A percentile compares a stretch with the other conserved stretches of the same genome.
phyloP scores from a whole-genome alignment of 768 basidiomycete species.

The Russula emetica region DNA sequence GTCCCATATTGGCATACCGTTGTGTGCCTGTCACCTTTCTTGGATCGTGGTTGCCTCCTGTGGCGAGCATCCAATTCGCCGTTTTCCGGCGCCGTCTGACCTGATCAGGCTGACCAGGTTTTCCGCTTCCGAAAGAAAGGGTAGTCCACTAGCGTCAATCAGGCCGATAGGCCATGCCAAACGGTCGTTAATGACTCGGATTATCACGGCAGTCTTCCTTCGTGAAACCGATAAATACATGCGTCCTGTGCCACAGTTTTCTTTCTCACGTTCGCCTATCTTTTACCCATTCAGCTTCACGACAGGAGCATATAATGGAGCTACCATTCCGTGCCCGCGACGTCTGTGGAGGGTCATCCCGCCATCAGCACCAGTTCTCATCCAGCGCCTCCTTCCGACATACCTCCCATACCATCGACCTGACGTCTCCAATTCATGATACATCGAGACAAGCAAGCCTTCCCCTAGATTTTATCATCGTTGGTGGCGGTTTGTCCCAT shows the following conservation, averaged over 20 bases:
- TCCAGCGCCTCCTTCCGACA: constrained; percentile 4
- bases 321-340: background rate
- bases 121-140: constrained; percentile 8
- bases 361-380: background rate
- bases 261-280: constrained; percentile 16
- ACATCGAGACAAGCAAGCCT: constrained; percentile 15
- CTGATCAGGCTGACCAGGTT: background rate
- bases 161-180: background rate
- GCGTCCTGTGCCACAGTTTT: background rate
- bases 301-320: background rate
- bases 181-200: background rate
- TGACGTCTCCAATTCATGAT: background rate
- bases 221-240: constrained; percentile 20
- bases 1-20: background rate
- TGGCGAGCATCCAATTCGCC: constrained; percentile 9
- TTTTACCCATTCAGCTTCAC: background rate
- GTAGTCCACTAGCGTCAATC: constrained; percentile 21
- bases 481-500: constrained; percentile 25
- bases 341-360: background rate
- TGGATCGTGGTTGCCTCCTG: background rate
- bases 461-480: constrained; percentile 24
- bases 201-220: constrained; percentile 18
- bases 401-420: background rate
- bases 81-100: constrained; percentile 9
- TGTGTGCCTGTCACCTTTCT: constrained; percentile 5